A percentile compares a stretch with the other conserved stretches of the same genome.
Conservation (phyloP, 2,329 filamentous ascomycete genomes). For the Calonectria multiphialidica region DNA sequence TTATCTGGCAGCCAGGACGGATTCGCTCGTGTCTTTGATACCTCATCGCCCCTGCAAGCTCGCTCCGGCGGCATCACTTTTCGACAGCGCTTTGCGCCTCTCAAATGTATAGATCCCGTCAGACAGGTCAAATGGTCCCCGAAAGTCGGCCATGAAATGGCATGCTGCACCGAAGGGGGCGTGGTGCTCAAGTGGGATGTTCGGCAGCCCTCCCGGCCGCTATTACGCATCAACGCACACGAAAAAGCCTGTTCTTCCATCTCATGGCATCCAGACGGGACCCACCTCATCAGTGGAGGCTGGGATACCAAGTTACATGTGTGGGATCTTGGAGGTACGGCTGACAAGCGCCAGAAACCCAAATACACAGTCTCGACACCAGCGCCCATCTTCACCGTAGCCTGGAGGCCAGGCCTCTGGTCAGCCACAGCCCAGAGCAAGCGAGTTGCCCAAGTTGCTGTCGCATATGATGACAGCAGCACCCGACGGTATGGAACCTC, state of each 20-base stretch:
- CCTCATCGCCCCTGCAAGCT: slow-evolving; percentile 60
- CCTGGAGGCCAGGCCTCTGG: slow-evolving; percentile 75
- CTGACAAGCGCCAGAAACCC: slow-evolving; percentile 74
- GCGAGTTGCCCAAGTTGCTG: slow-evolving; percentile 71
- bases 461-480: slow-evolving; percentile 70
- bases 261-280: slow-evolving; percentile 76
- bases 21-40: slow-evolving; percentile 71
- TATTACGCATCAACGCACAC: slow-evolving; percentile 72
- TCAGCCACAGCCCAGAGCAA: slow-evolving; percentile 72
- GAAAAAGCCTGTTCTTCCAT: slow-evolving; percentile 71
- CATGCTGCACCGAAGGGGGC: slow-evolving; percentile 73
- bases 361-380: slow-evolving; percentile 72
- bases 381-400: slow-evolving; percentile 68
- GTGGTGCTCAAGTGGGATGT: slow-evolving; percentile 75
- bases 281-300: slow-evolving; percentile 74
- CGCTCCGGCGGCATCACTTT: slow-evolving; percentile 64
- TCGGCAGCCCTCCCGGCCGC: slow-evolving; percentile 63
- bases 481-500: slow-evolving; percentile 67
- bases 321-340: slow-evolving; percentile 72
- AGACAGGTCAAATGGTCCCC: slow-evolving; percentile 76
- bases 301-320: slow-evolving; percentile 72
- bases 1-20: slow-evolving; percentile 75
- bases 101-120: slow-evolving; percentile 58
- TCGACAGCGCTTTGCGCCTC: slow-evolving; percentile 56
- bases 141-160: slow-evolving; percentile 70